phyloP scores from a whole-genome alignment of 2,329 filamentous ascomycete species.

The Arthrobotrys iridis region DNA sequence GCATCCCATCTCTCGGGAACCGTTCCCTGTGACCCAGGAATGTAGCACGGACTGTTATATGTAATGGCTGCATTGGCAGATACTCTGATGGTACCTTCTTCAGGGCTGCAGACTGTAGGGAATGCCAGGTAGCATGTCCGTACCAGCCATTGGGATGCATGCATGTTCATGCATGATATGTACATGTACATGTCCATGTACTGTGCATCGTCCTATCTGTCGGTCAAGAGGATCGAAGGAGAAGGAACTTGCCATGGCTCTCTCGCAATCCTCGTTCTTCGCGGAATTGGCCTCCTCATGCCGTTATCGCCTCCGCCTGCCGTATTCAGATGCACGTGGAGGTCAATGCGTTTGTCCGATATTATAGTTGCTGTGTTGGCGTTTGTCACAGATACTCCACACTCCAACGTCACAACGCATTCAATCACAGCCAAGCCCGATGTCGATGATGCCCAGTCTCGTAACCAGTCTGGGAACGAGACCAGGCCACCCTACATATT shows the following conservation, averaged over 20 bases:
- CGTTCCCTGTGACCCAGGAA: slow-evolving; percentile 13
- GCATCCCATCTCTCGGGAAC: slow-evolving; percentile 36
- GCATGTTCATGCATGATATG: slow-evolving; percentile 14
- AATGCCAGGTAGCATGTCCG: slow-evolving; percentile 16
- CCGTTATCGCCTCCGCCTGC: slow-evolving; percentile 17
- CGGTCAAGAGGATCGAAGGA: neutral
- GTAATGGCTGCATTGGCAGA: slow-evolving; percentile 2
- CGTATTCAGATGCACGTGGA: slow-evolving; percentile 3
- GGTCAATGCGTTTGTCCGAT: neutral
- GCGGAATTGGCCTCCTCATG: slow-evolving; percentile 18
- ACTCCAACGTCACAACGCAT: neutral
- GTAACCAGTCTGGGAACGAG: no score
- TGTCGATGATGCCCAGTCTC: no score
- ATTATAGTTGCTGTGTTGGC: slow-evolving; percentile 1
- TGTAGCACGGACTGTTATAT: slow-evolving; percentile 25
- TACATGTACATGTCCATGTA: neutral
- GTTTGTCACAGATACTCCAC: slow-evolving; percentile 17
- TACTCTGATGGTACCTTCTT: slow-evolving; percentile 21
- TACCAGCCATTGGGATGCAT: slow-evolving; percentile 15
- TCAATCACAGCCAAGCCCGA: neutral
- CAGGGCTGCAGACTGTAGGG: slow-evolving; percentile 29
- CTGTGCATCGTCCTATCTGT: neutral
- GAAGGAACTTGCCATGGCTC: slow-evolving; percentile 10
- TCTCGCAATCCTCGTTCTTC: slow-evolving; percentile 13
- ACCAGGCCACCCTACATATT: no score